Evolutionary conservation across 2,329 filamentous ascomycete species (phyloP).

Genomic region (Colletotrichum magnum): DNA sequence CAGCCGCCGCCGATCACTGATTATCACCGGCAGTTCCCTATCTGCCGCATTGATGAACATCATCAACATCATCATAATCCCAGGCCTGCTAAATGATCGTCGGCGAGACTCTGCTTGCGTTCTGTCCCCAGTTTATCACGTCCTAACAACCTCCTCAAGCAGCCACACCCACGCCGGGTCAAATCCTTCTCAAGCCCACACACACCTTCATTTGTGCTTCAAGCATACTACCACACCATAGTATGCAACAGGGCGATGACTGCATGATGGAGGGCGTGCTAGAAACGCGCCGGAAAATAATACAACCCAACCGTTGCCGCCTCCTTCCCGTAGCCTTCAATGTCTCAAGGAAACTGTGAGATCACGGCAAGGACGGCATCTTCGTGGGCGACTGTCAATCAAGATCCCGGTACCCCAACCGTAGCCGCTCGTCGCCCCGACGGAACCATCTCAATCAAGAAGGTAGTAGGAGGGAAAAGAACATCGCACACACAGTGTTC

Average conservation of each 20-base stretch:
- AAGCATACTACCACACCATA: not conserved
- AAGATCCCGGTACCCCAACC: slow-evolving; percentile 10
- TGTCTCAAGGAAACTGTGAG: slow-evolving; percentile 8
- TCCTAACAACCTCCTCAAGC: not conserved
- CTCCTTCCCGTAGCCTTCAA: slow-evolving; percentile 4
- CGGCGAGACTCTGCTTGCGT: slow-evolving; percentile 15
- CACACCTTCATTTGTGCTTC: slow-evolving; percentile 1
- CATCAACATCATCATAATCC: slow-evolving; percentile 24
- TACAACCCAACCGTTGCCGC: slow-evolving; percentile 13
- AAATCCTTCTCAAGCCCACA: slow-evolving; percentile 19
- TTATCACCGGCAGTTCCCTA: slow-evolving; percentile 38
- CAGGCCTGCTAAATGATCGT: slow-evolving; percentile 15
- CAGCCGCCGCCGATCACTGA: slow-evolving; percentile 28
- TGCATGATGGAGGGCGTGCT: not conserved
- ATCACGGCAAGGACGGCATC: slow-evolving; percentile 34
- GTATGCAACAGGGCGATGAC: slow-evolving; percentile 1
- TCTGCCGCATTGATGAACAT: slow-evolving; percentile 16
- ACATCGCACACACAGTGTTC: slow-evolving; percentile 3
- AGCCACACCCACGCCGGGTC: slow-evolving; percentile 3
- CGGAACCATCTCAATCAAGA: slow-evolving; percentile 35
- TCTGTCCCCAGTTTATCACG: slow-evolving; percentile 1
- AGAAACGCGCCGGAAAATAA: slow-evolving; percentile 17
- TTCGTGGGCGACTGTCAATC: slow-evolving; percentile 11
- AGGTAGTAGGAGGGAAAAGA: slow-evolving; percentile 26
- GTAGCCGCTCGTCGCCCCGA: not conserved